Evolutionary conservation across 495 filamentous ascomycete genomes (phyloP).

Genomic region (Neurospora sp.): DNA sequence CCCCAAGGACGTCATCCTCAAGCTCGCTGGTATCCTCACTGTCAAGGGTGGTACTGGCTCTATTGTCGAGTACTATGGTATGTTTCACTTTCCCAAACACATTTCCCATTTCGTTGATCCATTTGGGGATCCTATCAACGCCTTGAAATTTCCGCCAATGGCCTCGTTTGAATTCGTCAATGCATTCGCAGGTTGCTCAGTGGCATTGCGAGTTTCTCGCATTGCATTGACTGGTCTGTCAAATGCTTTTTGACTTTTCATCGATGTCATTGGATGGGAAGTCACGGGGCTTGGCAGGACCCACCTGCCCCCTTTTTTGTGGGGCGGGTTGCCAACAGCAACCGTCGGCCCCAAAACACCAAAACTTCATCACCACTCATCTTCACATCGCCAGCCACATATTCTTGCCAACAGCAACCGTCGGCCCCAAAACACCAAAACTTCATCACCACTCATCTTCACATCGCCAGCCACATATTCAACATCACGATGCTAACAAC

Average conservation of each 20-base stretch:
- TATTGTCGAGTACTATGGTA: conserved; percentile 84
- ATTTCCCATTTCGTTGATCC: conserved; percentile 8
- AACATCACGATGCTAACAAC: neutral
- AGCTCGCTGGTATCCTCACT: conserved; percentile 93
- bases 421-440: too few relatives aligned
- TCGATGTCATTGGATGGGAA: neutral
- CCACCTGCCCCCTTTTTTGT: conserved; percentile 1
- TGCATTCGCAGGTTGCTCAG: neutral
- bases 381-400: neutral
- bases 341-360: neutral
- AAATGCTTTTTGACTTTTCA: neutral
- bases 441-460: too few relatives aligned
- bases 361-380: conserved; percentile 24
- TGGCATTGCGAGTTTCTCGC: neutral
- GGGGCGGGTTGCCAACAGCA: neutral
- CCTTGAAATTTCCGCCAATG: neutral
- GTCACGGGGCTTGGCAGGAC: neutral
- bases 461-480: too few relatives aligned
- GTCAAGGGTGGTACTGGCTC: conserved; percentile 97
- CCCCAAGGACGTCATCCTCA: conserved; percentile 96
- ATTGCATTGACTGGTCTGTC: neutral
- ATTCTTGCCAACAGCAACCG: too few relatives aligned
- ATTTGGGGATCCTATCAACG: neutral
- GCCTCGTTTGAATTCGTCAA: neutral
- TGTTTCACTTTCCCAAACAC: conserved; percentile 36